Conservation (phyloP, 495 filamentous ascomycete species). For the Neurospora sp. region DNA sequence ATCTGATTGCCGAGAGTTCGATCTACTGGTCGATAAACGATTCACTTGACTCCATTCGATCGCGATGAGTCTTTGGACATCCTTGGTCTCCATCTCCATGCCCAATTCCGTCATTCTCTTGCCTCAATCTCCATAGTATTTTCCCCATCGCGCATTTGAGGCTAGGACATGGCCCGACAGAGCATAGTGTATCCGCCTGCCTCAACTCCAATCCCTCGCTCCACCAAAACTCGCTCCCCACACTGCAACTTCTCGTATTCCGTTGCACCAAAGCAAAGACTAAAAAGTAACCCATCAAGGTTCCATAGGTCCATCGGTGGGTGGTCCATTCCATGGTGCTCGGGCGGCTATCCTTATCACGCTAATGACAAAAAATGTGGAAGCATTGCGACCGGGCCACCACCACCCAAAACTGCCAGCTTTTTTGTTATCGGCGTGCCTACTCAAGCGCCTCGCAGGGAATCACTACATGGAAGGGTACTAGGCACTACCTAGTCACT, state of each 20-base stretch:
- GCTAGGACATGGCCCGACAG: not conserved
- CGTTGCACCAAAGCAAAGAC: not conserved
- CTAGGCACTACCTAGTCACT: not conserved
- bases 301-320: not conserved
- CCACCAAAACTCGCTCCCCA: not conserved
- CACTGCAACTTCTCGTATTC: not conserved
- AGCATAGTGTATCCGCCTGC: not conserved
- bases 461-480: not conserved
- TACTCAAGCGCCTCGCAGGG: not conserved
- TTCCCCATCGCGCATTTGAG: not conserved
- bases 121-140: not conserved
- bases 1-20: not conserved
- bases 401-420: no score
- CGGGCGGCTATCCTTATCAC: not conserved
- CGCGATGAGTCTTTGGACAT: not conserved
- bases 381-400: no score
- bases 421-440: not conserved
- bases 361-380: no score
- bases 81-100: not conserved
- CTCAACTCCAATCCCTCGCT: not conserved
- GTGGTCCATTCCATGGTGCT: not conserved
- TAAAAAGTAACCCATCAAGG: not conserved
- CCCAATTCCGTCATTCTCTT: not conserved
- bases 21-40: not conserved
- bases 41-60: not conserved